Evolutionary conservation across 306 rosid species (phyloP), one percentile per base, ranked within the genome.

Genomic region (Pterocarpus macrocarpus): DNA sequence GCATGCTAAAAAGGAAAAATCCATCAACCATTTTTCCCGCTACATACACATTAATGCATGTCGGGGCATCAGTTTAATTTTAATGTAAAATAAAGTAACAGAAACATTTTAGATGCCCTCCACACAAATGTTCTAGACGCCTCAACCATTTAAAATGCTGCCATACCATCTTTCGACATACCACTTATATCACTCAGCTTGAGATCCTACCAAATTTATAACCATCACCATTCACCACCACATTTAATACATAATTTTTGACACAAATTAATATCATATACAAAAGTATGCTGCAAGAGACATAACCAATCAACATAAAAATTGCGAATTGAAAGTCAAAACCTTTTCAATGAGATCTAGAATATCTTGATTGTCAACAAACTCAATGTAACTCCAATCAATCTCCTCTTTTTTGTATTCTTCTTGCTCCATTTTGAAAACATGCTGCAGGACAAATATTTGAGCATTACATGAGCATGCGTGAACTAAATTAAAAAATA

Each of bases 351-450:
- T 91, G 76, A 93, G 92, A 86, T 93, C 97, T 4, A 93, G 90
- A 79, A 93, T 74, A 76, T 93, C 97, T 86, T 93, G 87, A 83
- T 93, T 93, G 84, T 93, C 97, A 68, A 93, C 92, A 81, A 93
- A 93, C 14, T 93, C 97, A 80, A 93, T 93, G 86, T 93, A 93
- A 89, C 97, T 93, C 97, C 97, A 93, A 88, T 93, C 89, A 81
- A 93, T 93, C 81, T 93, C 97, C 80, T 93, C 97, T 55, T 91
- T 93, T 65, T 92, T 88, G 79, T 93, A 93, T 75, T 93, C 97
- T 85, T 93, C 97, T 88, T 93, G 97, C 86, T 93, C 97, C 97
- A 93, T 93, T 87, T 93, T 93, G 90, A 93, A 93, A 71, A 93
- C 97, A 38, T 93, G 97, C 97, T 93, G 97, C 83, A 74, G 58